phyloP scores from a whole-genome alignment of 1,284 basidiomycete genomes.

The Ustilago xerochloae region DNA sequence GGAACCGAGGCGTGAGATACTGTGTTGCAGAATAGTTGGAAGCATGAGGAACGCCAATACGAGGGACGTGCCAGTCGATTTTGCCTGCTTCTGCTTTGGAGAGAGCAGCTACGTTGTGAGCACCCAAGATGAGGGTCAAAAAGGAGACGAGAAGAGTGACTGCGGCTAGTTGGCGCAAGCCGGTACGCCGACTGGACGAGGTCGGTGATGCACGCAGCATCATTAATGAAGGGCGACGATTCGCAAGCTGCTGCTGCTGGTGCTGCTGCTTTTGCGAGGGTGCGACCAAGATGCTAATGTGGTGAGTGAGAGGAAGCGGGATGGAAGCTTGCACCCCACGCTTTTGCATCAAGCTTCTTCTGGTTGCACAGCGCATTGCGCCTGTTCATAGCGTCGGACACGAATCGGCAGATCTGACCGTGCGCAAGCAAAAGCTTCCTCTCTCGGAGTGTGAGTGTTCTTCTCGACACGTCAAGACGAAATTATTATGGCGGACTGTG shows the following conservation, averaged over 20 bases:
- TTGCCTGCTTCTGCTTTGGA: conserved; percentile 47
- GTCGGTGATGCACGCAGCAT: conserved; percentile 23
- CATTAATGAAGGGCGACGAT: conserved; percentile 8
- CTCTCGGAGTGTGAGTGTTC: neutral
- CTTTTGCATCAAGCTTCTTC: neutral
- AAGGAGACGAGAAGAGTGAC: conserved; percentile 24
- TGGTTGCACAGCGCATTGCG: neutral
- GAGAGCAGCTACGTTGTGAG: conserved; percentile 16
- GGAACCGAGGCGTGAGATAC: conserved; percentile 63
- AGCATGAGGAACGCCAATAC: conserved; percentile 46
- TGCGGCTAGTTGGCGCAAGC: conserved; percentile 17
- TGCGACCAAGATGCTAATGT: neutral
- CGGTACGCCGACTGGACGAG: conserved; percentile 13
- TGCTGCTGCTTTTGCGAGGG: neutral
- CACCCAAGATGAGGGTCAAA: conserved; percentile 14
- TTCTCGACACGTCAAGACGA: conserved; percentile 2
- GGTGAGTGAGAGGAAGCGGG: neutral
- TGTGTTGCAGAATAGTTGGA: conserved; percentile 41
- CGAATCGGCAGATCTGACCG: neutral
- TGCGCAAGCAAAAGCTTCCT: neutral
- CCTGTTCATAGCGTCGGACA: too few relatives aligned
- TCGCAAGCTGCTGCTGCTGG: neutral
- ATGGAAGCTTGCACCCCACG: neutral
- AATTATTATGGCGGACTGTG: conserved; percentile 1
- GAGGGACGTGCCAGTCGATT: conserved; percentile 55